Base-by-base conservation (phyloP, 805 yeast genomes). In the Starmera dryadoides region DNA sequence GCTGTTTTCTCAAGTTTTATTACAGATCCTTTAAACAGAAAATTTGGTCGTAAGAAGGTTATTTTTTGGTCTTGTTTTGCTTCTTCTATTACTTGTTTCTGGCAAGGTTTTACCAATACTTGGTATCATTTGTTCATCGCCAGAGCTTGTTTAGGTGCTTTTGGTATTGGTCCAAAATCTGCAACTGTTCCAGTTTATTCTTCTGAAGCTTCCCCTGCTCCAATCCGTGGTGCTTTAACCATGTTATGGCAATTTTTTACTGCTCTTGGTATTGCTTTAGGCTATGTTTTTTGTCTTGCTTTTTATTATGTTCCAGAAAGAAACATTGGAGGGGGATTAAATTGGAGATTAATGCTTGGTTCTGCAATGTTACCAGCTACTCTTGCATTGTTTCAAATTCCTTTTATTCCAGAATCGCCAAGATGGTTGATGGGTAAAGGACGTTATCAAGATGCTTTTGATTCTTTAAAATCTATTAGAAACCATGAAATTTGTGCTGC, bases 201-300 rank as follows among this genome's bases (percentile, higher is more conserved):
- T 35, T 79, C 83, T 15, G 86, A 79, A 52, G 77, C 81, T 56
- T 64, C 79, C 11, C 84, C 85, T 8, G 71, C 74, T 33, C 64
- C 66, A 31, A 72, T 78, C 42, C 66, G 88, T 59, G 88, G 88
- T 44, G 69, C 81, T 3, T 60, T 80, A 39, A 81, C 79, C 32
- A 79, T 80, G 86, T 68, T 77, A 62, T 81, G 86, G 86, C 86
- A 80, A 58, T 68, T 79, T 46, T 79, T 78, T 68, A 80, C 86
- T 6, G 86, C 86, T 7, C 75, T 77, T 47, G 88, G 88, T 55
- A 79, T 80, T 47, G 78, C 79, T 74, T 65, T 81, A 55, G 88
- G 88, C 40, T 78, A 79, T 53, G 81, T 77, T 32, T 69, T 81
- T 34, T 71, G 77, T 5, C 60, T 81, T 49, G 85, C 84, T 0